Base-by-base conservation (phyloP, 441 rosid species). In the Populus hybrid region DNA sequence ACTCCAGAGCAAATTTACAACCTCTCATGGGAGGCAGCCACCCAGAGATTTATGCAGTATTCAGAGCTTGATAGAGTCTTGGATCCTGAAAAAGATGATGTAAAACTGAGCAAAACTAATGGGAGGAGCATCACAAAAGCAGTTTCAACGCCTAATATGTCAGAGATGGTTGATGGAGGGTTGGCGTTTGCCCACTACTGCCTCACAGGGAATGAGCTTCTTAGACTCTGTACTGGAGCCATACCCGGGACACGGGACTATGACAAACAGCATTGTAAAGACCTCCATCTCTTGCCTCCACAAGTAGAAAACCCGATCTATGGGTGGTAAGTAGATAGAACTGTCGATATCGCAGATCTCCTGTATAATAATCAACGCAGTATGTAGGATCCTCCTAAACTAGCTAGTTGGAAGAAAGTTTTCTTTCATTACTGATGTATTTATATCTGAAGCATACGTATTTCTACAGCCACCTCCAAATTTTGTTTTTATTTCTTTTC, bases 1-100 rank as follows among this genome's bases (percentile, higher is more conserved):
- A 92, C 97, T 14, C 89, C 91, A 0, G 94, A 92, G 81, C 95
- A 95, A 83, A 89, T 87, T 79, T 90, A 92, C 80, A 81, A 85
- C 69, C 95, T 95, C 35, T 95, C 99, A 2, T 93, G 99, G 99
- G 99, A 95, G 78, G 97, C 99, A 63, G 98, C 99, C 7, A 95
- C 97, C 26, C 91, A 92, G 76, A 94, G 98, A 86, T 95, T 95
- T 79, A 81, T 89, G 81, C 93, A 95, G 79, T 88, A 88, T 74
- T 94, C 99, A 0, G 98, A 92, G 66, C 95, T 95, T 2, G 90
- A 87, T 75, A 88, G 77, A 80, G 65, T 95, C 79, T 70, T 95
- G 75, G 86, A 80, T 36, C 64, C 82, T 11, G 82, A 73, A 1
- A 40, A 68, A 9, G 79, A 82, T n/a, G 79, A 70, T 9, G 40